Base-by-base conservation (phyloP, 192 early-diverging fungal genomes). In the Umbelopsis isabellina region DNA sequence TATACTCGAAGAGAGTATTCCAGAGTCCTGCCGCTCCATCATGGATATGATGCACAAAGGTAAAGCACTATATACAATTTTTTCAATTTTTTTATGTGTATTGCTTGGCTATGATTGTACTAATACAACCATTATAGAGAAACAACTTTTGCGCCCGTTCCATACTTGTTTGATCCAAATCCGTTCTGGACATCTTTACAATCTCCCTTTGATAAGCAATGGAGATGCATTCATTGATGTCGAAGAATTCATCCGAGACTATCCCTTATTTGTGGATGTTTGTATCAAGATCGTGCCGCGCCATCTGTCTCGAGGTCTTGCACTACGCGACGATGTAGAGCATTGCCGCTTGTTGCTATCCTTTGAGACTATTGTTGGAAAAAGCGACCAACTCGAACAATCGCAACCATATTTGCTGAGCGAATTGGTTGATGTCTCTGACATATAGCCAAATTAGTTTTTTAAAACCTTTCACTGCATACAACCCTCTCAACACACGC, bases 261-360 rank as follows among this genome's bases (percentile, higher is more conserved):
- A 80, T 55, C 74, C 79, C 2, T 65, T 76, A 4, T 80, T 80
- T 67, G 79, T 80, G 3, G 79, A 80, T 73, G 74, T 80, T 4
- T 74, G 75, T 53, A 80, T 80, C 53, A 80, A 80, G 67, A 76
- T 80, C 13, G 27, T 61, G 8, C 55, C 55, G 9, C 55, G 55
- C 16, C 37, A 25, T 25, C 18, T 61, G 48, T 21, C 48, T 49
- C 15, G 48, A 49, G 55, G 27, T 25, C 27, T 3, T 7, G 12
- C 13, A 61, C 21, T 25, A 25, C 12, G 0, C 27, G 55, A 30
- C 55, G 27, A 27, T 61, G 55, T 30, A 35, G 55, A 61, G 55
- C 55, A 61, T 25, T 61, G 55, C 30, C 55, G 55, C 0, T 35
- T 61, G 13, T 30, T 61, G 13, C 27, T 61, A 12, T 61, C 55